Percentiles rank a stretch among this genome's conserved stretches.
These are phyloP conservation scores for Saccharomyces hybrid DNA, from an alignment of 1,139 yeast genomes.

Conservation along the genomic window DNA sequence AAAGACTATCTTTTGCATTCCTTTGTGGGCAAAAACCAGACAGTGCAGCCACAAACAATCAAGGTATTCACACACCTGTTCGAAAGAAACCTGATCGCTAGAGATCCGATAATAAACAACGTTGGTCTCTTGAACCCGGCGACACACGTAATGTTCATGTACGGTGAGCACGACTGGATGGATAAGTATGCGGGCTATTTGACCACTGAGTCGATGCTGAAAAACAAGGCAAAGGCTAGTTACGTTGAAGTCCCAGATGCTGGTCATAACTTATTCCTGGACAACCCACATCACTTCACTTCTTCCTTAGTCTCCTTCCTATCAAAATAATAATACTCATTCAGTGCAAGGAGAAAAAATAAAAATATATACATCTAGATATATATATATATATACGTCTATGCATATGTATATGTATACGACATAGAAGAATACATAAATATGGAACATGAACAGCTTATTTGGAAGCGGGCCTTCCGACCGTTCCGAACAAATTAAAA, in stretches of 20 bases:
- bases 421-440: neutral
- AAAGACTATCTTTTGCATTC: slow-evolving; percentile 22
- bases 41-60: slow-evolving; percentile 27
- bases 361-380: neutral
- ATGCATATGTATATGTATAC: neutral
- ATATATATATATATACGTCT: neutral
- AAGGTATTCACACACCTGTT: slow-evolving; percentile 49
- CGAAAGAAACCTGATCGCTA: slow-evolving; percentile 46
- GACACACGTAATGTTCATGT: slow-evolving; percentile 47
- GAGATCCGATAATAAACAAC: slow-evolving; percentile 67
- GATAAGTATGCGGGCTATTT: slow-evolving; percentile 59
- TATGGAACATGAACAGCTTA: neutral
- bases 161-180: slow-evolving; percentile 88
- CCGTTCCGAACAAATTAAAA: neutral
- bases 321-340: slow-evolving; percentile 6
- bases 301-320: slow-evolving; percentile 40
- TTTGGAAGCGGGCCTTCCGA: neutral
- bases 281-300: slow-evolving; percentile 61
- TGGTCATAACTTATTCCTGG: slow-evolving; percentile 76
- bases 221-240: slow-evolving; percentile 29
- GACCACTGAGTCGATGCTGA: slow-evolving; percentile 11
- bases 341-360: neutral
- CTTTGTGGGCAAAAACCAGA: slow-evolving; percentile 18
- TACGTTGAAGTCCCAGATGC: slow-evolving; percentile 47
- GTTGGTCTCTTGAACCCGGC: slow-evolving; percentile 38